Evolutionary conservation across 805 yeast genomes (phyloP).

Genomic region (Metschnikowia lachancei): DNA sequence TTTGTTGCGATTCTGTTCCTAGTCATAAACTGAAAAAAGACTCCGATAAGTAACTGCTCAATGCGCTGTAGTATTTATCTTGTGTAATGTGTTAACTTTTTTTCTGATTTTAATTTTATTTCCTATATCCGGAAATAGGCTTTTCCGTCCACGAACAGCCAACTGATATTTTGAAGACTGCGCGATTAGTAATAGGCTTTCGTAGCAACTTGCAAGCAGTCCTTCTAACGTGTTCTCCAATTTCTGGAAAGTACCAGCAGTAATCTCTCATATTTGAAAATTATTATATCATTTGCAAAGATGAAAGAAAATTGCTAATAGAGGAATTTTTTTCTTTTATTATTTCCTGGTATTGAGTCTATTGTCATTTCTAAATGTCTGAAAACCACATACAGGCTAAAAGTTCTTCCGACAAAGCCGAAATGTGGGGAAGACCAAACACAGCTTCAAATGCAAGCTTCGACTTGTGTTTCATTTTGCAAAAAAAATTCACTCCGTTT

Average conservation of each 20-base stretch:
- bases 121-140: neutral
- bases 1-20: neutral
- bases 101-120: too few species aligned
- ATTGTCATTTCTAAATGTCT: too few species aligned
- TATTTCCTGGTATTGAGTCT: too few species aligned
- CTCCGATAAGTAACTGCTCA: too few species aligned
- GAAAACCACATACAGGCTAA: neutral
- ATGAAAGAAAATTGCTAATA: neutral
- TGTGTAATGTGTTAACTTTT: neutral
- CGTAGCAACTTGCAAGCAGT: neutral
- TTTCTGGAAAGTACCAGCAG: too few species aligned
- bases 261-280: too few species aligned
- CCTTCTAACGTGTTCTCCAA: too few species aligned
- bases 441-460: neutral
- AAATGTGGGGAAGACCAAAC: conserved; percentile 1
- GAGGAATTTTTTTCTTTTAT: too few species aligned
- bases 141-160: neutral
- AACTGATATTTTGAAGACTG: neutral
- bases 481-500: neutral
- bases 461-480: neutral
- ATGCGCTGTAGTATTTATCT: neutral
- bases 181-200: neutral
- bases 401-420: neutral
- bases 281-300: too few species aligned
- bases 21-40: too few species aligned